Conservation (phyloP, 495 filamentous ascomycete species). For the Diplogelasinospora grovesii region DNA sequence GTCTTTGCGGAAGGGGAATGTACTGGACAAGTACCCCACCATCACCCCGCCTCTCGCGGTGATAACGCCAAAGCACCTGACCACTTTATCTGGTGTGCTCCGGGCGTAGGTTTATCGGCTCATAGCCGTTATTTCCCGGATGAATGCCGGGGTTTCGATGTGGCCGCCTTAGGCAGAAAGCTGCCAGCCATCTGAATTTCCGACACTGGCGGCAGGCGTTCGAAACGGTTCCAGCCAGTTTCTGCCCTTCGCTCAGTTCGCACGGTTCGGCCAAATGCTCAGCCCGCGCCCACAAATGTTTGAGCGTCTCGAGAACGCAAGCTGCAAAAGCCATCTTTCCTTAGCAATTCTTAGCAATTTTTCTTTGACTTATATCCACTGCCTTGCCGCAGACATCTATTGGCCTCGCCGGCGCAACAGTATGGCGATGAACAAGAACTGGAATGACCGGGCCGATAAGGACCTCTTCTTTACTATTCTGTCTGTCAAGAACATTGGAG, state of each 20-base stretch:
- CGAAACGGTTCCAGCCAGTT: neutral
- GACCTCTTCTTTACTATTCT: constrained; percentile 50
- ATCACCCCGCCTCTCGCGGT: constrained; percentile 16
- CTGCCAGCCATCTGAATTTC: neutral
- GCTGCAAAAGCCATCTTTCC: constrained; percentile 18
- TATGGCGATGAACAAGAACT: constrained; percentile 44
- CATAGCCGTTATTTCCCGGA: too few species aligned
- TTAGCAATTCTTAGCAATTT: constrained; percentile 34
- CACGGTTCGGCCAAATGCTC: constrained; percentile 20
- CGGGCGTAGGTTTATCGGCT: neutral
- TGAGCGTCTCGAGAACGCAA: constrained; percentile 10
- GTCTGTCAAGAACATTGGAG: constrained; percentile 48
- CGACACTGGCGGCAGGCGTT: too few species aligned
- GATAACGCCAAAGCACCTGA: constrained; percentile 28
- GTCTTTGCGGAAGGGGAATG: neutral
- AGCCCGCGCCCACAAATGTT: constrained; percentile 14
- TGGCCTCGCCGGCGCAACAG: constrained; percentile 3
- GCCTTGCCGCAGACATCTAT: constrained; percentile 3
- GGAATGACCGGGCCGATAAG: constrained; percentile 47
- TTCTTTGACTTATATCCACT: constrained; percentile 14
- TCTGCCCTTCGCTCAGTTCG: neutral
- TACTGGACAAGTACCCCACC: constrained; percentile 10
- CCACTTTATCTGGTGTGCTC: neutral
- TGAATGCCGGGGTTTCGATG: too few species aligned
- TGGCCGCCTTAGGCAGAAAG: constrained; percentile 7